Evolutionary conservation across 75 land plant species (phyloP), one percentile per base, ranked within the genome.

Genomic region (Cryptomeria japonica): DNA sequence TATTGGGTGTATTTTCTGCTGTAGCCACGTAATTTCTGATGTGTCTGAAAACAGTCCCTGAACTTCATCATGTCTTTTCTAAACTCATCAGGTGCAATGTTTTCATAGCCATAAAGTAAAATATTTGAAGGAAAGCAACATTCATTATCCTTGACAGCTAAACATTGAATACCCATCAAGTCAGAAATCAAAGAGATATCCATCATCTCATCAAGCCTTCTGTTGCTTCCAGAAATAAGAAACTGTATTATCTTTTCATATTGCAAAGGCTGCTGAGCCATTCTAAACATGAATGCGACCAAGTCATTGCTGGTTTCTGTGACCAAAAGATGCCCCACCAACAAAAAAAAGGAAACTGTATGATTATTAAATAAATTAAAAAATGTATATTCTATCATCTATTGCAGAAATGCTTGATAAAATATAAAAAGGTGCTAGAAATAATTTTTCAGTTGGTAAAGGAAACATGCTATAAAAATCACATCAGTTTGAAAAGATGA

Each of bases 361-460:
- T 77, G 39, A 77, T 36, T 78, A 78, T 18, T 37, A 18, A 15
- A 78, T 78, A 18, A 31, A 78, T 6, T 39, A 16, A 18, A 39
- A n/a, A 15, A 78, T 78, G 80, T 78, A 28, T 22, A 41, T 16
- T 78, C 80, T 42, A 78, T 78, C 42, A 78, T 78, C 80, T 37
- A 16, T 18, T 78, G 41, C 42, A 78, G 80, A 78, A 78, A 78
- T 78, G 80, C 42, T 78, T 78, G 25, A 78, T 78, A 73, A 12
- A 12, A 1, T 51, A 51, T 51, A 64, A 38, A 78, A 25, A 37
- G 18, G 10, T 38, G 80, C 42, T 78, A 78, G 8, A 19, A 38
- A 19, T 38, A 8, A 38, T 78, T 78, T 78, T 78, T 37, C 80
- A 16, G 22, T 78, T 19, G 41, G 41, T 39, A 78, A 39, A 38